phyloP scores from a whole-genome alignment of 1,139 yeast genomes.

The Taphrina flavorubra region DNA sequence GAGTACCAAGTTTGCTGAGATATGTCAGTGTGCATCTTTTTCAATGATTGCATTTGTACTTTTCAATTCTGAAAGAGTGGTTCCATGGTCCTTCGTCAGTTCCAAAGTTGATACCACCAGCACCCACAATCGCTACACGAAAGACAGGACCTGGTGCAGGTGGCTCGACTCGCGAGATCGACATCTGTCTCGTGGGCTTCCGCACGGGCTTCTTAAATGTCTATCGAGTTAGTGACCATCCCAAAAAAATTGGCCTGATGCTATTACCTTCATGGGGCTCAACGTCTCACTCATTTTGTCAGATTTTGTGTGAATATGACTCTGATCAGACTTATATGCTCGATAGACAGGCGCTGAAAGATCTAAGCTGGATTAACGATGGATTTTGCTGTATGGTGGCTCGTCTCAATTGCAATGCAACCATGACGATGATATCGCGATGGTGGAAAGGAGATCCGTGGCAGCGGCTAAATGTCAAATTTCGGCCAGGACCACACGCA shows the following conservation, averaged over 20 bases:
- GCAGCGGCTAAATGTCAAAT: constrained; percentile 10
- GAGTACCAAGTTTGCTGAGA: constrained; percentile 44
- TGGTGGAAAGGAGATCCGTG: constrained; percentile 11
- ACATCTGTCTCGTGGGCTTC: constrained; percentile 37
- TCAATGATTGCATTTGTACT: background rate
- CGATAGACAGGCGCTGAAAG: background rate
- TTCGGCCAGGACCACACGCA: background rate
- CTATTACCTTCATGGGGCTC: constrained; percentile 31
- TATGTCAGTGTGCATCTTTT: background rate
- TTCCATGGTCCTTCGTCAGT: constrained; percentile 47
- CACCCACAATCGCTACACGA: constrained; percentile 41
- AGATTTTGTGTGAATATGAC: background rate
- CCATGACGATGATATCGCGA: constrained; percentile 1
- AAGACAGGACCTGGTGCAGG: constrained; percentile 41
- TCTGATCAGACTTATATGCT: too few relatives aligned
- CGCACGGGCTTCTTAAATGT: constrained; percentile 39
- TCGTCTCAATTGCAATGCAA: background rate
- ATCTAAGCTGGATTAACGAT: too few relatives aligned
- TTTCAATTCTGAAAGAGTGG: constrained; percentile 44
- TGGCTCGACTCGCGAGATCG: constrained; percentile 38
- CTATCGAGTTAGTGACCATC: background rate
- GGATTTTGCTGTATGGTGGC: too few relatives aligned
- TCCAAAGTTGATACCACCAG: constrained; percentile 47
- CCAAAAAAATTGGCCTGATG: background rate
- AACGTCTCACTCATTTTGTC: constrained; percentile 26